Conservation (phyloP, 2,329 filamentous ascomycete species). For the Chrysoporthe puriensis region DNA sequence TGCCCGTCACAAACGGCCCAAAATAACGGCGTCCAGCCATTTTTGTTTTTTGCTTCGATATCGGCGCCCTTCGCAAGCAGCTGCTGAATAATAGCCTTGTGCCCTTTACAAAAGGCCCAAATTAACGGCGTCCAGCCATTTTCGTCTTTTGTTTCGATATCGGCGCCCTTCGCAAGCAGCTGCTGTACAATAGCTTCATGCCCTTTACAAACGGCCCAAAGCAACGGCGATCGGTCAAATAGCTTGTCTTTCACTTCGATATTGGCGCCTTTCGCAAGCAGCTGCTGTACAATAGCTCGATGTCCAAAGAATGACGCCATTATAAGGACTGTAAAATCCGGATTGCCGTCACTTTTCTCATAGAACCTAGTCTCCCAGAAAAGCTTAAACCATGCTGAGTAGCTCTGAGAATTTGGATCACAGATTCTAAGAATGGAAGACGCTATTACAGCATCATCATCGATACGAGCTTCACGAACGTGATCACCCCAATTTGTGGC, state of each 20-base stretch:
- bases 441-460: not conserved
- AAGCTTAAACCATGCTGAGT: not conserved
- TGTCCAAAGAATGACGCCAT: not conserved
- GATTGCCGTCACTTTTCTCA: too few species aligned
- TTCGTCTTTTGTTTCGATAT: not conserved
- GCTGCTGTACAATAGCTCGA: not conserved
- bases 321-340: not conserved
- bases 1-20: not conserved
- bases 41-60: not conserved
- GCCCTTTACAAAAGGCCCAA: not conserved
- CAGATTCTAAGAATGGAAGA: not conserved
- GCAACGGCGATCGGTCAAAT: not conserved
- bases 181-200: not conserved
- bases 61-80: not conserved
- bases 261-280: not conserved
- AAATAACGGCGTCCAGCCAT: not conserved
- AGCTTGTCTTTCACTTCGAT: not conserved
- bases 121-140: not conserved
- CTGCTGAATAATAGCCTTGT: not conserved
- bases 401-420: not conserved
- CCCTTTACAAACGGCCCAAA: not conserved
- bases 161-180: not conserved
- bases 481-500: constrained; percentile 4
- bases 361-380: not conserved
- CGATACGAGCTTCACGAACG: constrained; percentile 8